A percentile compares a stretch with the other conserved stretches of the same genome.
These are phyloP conservation scores for Fraxinus ornus DNA, from an alignment of 305 asterid species.

Conservation along the genomic window DNA sequence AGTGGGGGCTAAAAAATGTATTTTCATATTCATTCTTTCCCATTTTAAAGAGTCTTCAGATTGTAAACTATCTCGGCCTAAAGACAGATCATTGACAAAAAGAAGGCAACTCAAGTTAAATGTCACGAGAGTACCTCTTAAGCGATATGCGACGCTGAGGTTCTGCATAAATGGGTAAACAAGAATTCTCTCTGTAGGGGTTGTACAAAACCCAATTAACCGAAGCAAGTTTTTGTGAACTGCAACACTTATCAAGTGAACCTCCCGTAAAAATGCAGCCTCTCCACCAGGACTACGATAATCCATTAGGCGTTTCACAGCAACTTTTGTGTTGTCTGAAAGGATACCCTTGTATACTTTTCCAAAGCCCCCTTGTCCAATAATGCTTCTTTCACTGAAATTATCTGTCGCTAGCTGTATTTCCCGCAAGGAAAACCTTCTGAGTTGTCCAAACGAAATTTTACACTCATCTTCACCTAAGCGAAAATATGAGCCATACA, in stretches of 20 bases:
- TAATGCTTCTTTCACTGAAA: slow-evolving; percentile 57
- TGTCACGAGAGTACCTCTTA: slow-evolving; percentile 53
- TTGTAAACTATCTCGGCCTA: no score
- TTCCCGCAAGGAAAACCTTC: slow-evolving; percentile 74
- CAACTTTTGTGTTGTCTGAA: slow-evolving; percentile 57
- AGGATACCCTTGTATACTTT: slow-evolving; percentile 78
- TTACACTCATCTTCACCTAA: slow-evolving; percentile 72
- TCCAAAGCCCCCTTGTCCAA: slow-evolving; percentile 95
- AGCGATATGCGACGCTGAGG: slow-evolving; percentile 80
- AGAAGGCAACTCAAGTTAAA: no score
- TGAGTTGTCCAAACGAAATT: slow-evolving; percentile 67
- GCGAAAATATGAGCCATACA: not conserved
- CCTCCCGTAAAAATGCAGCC: slow-evolving; percentile 79
- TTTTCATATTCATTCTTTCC: no score
- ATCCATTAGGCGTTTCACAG: slow-evolving; percentile 75
- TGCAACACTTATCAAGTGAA: slow-evolving; percentile 79
- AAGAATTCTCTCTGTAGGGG: slow-evolving; percentile 70
- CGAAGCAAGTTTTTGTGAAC: slow-evolving; percentile 81
- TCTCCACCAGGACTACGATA: slow-evolving; percentile 83
- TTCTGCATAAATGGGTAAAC: slow-evolving; percentile 92
- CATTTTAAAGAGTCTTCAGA: no score
- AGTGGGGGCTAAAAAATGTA: no score
- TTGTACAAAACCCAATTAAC: slow-evolving; percentile 75
- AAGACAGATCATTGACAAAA: no score
- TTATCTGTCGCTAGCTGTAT: slow-evolving; percentile 75